Evolutionary conservation across 345 rosid genomes (phyloP).

Genomic region (Citrus medica): DNA sequence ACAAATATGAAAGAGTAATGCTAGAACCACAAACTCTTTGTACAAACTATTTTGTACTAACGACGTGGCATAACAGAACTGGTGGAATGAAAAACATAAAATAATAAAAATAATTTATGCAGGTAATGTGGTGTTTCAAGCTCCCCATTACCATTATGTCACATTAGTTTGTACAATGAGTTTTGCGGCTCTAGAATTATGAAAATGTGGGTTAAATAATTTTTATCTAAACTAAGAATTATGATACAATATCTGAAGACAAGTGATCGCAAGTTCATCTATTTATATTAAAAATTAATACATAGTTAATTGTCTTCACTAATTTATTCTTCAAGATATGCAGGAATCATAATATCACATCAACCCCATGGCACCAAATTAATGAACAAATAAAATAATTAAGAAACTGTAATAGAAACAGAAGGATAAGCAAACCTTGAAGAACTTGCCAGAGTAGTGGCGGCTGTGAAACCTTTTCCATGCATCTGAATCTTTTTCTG

Average conservation of each 20-base stretch:
- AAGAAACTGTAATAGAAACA: background rate
- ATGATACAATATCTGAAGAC: background rate
- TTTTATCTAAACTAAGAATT: background rate
- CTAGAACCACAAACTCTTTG: too few relatives aligned
- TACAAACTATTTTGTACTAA: too few relatives aligned
- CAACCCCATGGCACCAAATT: background rate
- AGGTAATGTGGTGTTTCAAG: too few relatives aligned
- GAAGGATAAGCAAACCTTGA: constrained; percentile 50
- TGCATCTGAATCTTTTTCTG: constrained; percentile 36
- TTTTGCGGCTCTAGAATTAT: too few relatives aligned
- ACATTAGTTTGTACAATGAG: too few relatives aligned
- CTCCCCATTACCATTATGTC: too few relatives aligned
- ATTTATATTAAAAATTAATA: background rate
- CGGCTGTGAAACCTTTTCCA: constrained; percentile 73
- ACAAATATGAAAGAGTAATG: background rate
- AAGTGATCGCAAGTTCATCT: background rate
- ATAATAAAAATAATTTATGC: too few relatives aligned
- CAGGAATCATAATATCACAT: background rate
- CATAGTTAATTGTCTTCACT: background rate
- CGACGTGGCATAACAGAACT: too few relatives aligned
- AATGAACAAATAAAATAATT: background rate
- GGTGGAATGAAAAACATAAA: too few relatives aligned
- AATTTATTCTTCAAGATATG: too few relatives aligned
- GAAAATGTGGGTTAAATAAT: too few relatives aligned
- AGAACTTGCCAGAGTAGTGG: constrained; percentile 85